Evolutionary conservation across 1,284 basidiomycete species (phyloP).

Genomic region (Entoloma clypeatum): DNA sequence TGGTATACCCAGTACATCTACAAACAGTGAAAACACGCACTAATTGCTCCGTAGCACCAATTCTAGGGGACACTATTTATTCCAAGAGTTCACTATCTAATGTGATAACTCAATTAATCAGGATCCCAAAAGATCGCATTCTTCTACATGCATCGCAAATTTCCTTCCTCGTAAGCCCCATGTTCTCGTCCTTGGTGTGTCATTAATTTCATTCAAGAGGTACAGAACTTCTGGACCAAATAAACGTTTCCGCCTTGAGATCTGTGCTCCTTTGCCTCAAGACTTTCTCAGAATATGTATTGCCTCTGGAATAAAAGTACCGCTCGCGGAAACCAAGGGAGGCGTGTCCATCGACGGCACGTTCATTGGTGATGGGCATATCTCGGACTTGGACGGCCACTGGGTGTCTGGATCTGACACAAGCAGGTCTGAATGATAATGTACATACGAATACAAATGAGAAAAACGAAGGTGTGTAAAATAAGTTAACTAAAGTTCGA

Average conservation of each 20-base stretch:
- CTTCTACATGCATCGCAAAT: conserved; percentile 60
- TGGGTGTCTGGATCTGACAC: conserved; percentile 26
- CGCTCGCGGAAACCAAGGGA: conserved; percentile 34
- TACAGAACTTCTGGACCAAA: conserved; percentile 39
- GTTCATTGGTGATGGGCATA: conserved; percentile 26
- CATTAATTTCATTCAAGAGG: conserved; percentile 28
- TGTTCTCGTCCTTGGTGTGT: neutral
- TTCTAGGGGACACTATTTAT: conserved; percentile 58
- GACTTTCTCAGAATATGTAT: conserved; percentile 48
- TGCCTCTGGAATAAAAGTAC: conserved; percentile 38
- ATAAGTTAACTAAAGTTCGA: conserved; percentile 5
- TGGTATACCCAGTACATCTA: conserved; percentile 22
- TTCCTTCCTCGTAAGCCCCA: conserved; percentile 46
- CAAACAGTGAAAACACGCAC: neutral
- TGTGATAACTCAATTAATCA: conserved; percentile 28
- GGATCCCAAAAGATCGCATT: conserved; percentile 43
- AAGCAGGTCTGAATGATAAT: conserved; percentile 6
- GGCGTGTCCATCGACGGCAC: conserved; percentile 46
- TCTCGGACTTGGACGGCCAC: conserved; percentile 39
- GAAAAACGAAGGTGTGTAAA: conserved; percentile 9
- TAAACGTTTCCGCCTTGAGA: conserved; percentile 46
- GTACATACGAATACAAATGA: conserved; percentile 11
- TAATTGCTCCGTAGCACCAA: conserved; percentile 40
- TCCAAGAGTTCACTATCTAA: conserved; percentile 31
- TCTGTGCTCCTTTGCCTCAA: conserved; percentile 50